Base-by-base conservation (phyloP, 2,329 filamentous ascomycete genomes). In the Rhynchosporium graminicola region DNA sequence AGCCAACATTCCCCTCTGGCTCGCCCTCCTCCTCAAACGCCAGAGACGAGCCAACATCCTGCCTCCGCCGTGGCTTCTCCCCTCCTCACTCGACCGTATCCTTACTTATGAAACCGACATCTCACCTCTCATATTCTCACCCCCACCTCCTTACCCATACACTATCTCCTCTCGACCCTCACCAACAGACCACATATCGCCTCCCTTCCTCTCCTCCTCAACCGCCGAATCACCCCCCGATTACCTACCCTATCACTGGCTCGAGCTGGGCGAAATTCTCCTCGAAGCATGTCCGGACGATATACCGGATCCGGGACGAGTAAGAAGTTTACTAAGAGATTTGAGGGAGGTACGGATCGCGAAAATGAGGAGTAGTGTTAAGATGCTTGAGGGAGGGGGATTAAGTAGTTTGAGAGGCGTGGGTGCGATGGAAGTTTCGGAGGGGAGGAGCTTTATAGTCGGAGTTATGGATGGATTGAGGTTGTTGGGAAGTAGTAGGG, bases 1-100 rank as follows among this genome's bases (percentile, higher is more conserved):
- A 70, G 84, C 87, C 68, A 81, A 89, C 46, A 76, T 98, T 0
- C 94, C 95, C 0, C 85, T 99, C 63, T 99, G 95, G 95, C 89
- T 99, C 15, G 95, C 95, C 2, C 83, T 98, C 15, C 87, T 98
- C 29, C 87, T 99, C 60, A 98, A 98, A 78, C 92, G 93, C 67
- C 95, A 99, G 78, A 87, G 90, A 59, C 89, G 95, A 72, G 92
- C 92, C 70, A 97, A 97, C 78, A 97, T 99, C 68, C 81, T 95
- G 3, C 88, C 95, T 0, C 95, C 95, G 8, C 83, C 91, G 15
- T 99, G 95, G 95, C 86, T 99, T 7, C 86, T 90, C 65, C 83
- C 90, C 0, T 80, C 87, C 64, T 89, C 90, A 3, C 86, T 99
- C 4, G 81, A 85, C 65, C 82, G 88, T 9, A 90, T 98, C 65